A percentile compares a stretch with the other conserved stretches of the same genome.
Conservation (phyloP, 2,329 filamentous ascomycete species). For the Thelonectria discophora region DNA sequence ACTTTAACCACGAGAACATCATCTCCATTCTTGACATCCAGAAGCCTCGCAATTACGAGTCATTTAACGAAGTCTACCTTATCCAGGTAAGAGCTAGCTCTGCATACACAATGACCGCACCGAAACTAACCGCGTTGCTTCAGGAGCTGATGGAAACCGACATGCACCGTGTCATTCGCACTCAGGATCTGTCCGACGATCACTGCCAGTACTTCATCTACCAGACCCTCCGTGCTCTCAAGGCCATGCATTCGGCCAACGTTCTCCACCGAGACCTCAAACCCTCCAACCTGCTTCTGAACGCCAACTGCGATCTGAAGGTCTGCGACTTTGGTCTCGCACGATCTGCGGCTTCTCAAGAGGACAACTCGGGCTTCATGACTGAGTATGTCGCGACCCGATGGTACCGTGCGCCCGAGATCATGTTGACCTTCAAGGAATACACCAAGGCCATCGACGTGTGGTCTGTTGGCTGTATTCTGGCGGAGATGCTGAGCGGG, state of each 20-base stretch:
- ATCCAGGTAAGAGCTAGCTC: conserved; percentile 76
- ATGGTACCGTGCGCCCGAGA: conserved; percentile 98
- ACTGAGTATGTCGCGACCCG: conserved; percentile 99
- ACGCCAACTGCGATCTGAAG: conserved; percentile 98
- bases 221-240: conserved; percentile 95
- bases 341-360: conserved; percentile 92
- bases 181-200: conserved; percentile 97
- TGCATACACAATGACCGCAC: conserved; percentile 2
- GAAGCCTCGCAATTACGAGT: conserved; percentile 94
- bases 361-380: conserved; percentile 99
- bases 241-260: conserved; percentile 99
- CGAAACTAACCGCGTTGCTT: conserved; percentile 17
- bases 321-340: conserved; percentile 98
- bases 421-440: conserved; percentile 99
- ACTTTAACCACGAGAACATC: conserved; percentile 99
- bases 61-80: conserved; percentile 96
- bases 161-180: conserved; percentile 99
- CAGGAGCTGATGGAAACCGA: conserved; percentile 99
- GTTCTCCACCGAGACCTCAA: conserved; percentile 97
- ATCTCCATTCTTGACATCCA: conserved; percentile 99
- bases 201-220: conserved; percentile 99
- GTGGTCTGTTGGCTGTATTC: conserved; percentile 97
- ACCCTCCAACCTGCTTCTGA: conserved; percentile 94
- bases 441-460: conserved; percentile 99
- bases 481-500: conserved; percentile 98